phyloP scores from a whole-genome alignment of 176 grass and related monocot genomes.

The Poa annua region DNA sequence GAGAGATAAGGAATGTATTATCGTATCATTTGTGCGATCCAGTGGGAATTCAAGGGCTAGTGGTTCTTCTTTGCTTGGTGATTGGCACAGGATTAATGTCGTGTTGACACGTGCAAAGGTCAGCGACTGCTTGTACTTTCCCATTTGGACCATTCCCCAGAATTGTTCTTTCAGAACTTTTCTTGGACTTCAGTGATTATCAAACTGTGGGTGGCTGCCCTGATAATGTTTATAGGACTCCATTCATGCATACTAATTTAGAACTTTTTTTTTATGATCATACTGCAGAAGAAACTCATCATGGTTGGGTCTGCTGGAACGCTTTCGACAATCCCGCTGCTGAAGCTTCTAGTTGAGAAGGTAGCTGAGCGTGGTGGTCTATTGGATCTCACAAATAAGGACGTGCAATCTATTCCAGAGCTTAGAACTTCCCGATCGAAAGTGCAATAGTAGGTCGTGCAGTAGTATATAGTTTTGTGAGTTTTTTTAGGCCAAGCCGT shows the following conservation, averaged over 20 bases:
- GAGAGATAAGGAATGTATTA: slow-evolving; percentile 94
- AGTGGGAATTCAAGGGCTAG: slow-evolving; percentile 53
- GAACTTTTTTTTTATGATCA: slow-evolving; percentile 32
- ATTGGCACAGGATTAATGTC: slow-evolving; percentile 96
- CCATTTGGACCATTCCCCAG: background rate
- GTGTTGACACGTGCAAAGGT: slow-evolving; percentile 95
- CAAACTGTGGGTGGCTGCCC: background rate
- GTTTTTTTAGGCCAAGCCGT: slow-evolving; percentile 36
- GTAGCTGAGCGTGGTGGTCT: slow-evolving; percentile 60
- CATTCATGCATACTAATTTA: slow-evolving; percentile 18
- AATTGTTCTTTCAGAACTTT: background rate
- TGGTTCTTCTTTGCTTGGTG: slow-evolving; percentile 85
- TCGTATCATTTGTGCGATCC: slow-evolving; percentile 93
- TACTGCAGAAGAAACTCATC: slow-evolving; percentile 83
- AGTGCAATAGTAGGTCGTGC: slow-evolving; percentile 31
- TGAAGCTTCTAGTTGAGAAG: slow-evolving; percentile 79
- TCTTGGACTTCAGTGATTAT: background rate
- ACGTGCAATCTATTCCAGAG: slow-evolving; percentile 44
- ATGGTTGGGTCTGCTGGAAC: slow-evolving; percentile 83
- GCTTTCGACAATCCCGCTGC: slow-evolving; percentile 72
- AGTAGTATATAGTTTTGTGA: slow-evolving; percentile 17
- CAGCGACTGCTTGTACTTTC: background rate
- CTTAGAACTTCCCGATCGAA: slow-evolving; percentile 42
- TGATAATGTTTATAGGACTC: slow-evolving; percentile 4
- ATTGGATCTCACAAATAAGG: slow-evolving; percentile 67